phyloP scores from a whole-genome alignment of 495 filamentous ascomycete species.

The Neurospora sp. region DNA sequence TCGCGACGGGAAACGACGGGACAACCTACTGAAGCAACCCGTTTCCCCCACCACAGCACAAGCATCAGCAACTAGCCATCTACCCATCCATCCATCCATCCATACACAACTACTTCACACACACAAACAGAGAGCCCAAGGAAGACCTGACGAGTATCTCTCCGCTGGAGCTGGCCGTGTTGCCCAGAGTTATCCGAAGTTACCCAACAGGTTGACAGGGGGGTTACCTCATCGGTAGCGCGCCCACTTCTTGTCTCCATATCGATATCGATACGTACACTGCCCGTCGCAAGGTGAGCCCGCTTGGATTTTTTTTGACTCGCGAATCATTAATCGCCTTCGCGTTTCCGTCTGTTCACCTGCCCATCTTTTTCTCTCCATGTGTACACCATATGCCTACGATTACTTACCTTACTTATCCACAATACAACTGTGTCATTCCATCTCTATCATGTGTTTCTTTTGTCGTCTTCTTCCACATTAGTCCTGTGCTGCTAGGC shows the following conservation, averaged over 20 bases:
- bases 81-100: background rate
- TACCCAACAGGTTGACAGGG: background rate
- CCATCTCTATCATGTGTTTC: background rate
- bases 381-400: background rate
- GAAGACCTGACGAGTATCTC: background rate
- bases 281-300: constrained; percentile 1
- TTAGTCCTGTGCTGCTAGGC: background rate
- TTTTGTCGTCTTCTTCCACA: background rate
- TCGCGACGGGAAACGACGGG: background rate
- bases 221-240: background rate
- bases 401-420: background rate
- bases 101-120: background rate
- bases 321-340: background rate
- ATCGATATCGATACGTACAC: background rate
- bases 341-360: background rate
- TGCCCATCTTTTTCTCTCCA: background rate
- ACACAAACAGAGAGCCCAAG: background rate
- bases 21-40: background rate
- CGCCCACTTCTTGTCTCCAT: background rate
- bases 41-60: background rate
- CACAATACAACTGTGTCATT: background rate
- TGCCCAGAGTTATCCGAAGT: background rate
- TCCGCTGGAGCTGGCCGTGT: background rate
- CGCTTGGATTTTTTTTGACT: background rate
- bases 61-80: background rate